These are phyloP conservation scores for Agaricus subrufescens DNA, from an alignment of 768 basidiomycete genomes.

Conservation along the genomic window DNA sequence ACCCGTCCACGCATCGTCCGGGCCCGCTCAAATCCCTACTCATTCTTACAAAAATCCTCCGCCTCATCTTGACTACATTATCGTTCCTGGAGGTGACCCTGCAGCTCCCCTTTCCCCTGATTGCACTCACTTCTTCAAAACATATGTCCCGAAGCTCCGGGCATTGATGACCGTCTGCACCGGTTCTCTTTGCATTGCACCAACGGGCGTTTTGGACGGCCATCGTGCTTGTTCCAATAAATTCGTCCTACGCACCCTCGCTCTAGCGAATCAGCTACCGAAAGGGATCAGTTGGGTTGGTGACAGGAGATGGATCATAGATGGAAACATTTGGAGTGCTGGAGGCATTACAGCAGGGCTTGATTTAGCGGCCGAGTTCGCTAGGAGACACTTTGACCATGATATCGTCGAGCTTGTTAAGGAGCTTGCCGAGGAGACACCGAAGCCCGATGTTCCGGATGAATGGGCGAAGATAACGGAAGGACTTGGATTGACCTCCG, in stretches of 20 bases:
- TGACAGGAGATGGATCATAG: slow-evolving; percentile 21
- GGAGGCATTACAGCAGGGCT: slow-evolving; percentile 22
- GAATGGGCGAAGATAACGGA: slow-evolving; percentile 19
- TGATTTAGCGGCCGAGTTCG: slow-evolving; percentile 25
- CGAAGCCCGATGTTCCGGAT: slow-evolving; percentile 23
- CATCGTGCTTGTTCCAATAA: slow-evolving; percentile 21
- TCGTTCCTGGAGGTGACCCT: slow-evolving; percentile 22
- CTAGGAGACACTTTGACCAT: slow-evolving; percentile 18
- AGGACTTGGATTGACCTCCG: slow-evolving; percentile 15
- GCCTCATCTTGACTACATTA: slow-evolving; percentile 18
- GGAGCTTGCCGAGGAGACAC: slow-evolving; percentile 18
- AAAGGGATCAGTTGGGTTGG: slow-evolving; percentile 24
- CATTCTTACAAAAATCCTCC: slow-evolving; percentile 18
- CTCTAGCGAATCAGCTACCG: slow-evolving; percentile 9
- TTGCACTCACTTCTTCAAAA: slow-evolving; percentile 16
- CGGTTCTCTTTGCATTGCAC: slow-evolving; percentile 18
- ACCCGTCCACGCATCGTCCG: slow-evolving; percentile 15
- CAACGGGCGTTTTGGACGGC: slow-evolving; percentile 22
- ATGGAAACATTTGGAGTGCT: slow-evolving; percentile 24
- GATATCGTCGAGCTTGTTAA: slow-evolving; percentile 17
- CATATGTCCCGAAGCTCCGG: slow-evolving; percentile 13
- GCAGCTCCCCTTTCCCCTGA: slow-evolving; percentile 8
- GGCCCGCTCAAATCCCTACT: slow-evolving; percentile 16
- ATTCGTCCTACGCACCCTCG: slow-evolving; percentile 6
- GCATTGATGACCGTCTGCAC: slow-evolving; percentile 21